Evolutionary conservation across 768 basidiomycete genomes (phyloP).

Genomic region (Suillus hirtellus): DNA sequence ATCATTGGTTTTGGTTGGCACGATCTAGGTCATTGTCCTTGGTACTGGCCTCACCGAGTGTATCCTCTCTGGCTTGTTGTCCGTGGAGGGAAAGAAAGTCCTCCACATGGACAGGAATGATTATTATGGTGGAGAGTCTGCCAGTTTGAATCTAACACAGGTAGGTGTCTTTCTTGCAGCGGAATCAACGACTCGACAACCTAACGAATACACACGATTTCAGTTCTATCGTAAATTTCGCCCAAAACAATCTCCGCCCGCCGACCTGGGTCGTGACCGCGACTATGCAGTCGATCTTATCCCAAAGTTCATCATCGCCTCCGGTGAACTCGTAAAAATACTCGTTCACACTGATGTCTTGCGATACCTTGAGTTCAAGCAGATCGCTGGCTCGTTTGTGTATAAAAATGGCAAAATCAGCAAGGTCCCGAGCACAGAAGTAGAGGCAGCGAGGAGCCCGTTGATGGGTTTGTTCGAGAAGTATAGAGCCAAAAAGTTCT

Average conservation of each 20-base stretch:
- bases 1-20: slow-evolving; percentile 14
- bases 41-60: slow-evolving; percentile 99
- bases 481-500: slow-evolving; percentile 96
- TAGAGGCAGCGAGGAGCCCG: slow-evolving; percentile 93
- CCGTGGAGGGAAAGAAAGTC: slow-evolving; percentile 99
- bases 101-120: slow-evolving; percentile 99
- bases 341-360: slow-evolving; percentile 99
- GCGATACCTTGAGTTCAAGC: slow-evolving; percentile 99
- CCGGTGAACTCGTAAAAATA: slow-evolving; percentile 96
- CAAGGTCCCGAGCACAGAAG: slow-evolving; percentile 96
- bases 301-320: slow-evolving; percentile 99
- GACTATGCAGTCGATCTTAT: slow-evolving; percentile 98
- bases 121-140: slow-evolving; percentile 98
- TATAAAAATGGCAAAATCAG: slow-evolving; percentile 96
- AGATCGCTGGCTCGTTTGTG: slow-evolving; percentile 97
- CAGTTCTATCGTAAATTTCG: slow-evolving; percentile 98
- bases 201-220: slow-evolving; percentile 24
- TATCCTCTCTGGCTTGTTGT: slow-evolving; percentile 95
- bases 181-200: neutral
- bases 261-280: slow-evolving; percentile 91
- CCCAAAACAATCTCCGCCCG: slow-evolving; percentile 68
- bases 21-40: slow-evolving; percentile 76
- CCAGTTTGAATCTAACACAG: slow-evolving; percentile 96
- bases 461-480: slow-evolving; percentile 99
- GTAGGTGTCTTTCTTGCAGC: slow-evolving; percentile 40